These are phyloP conservation scores for Penicillium manginii DNA, from an alignment of 495 filamentous ascomycete genomes.

Conservation along the genomic window DNA sequence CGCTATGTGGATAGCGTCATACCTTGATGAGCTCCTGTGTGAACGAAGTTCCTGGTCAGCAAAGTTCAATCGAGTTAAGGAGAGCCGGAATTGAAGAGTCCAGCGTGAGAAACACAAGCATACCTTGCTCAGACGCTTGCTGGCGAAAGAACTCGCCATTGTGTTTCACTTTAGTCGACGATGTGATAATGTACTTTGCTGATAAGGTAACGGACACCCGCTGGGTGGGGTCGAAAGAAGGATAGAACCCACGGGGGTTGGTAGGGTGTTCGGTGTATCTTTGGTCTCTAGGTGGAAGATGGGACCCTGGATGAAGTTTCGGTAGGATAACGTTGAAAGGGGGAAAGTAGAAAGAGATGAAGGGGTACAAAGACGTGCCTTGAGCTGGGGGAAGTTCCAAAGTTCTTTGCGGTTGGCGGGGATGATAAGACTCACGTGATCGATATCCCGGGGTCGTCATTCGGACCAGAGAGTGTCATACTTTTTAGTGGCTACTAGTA, in stretches of 20 bases:
- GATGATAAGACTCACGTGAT: too few species aligned
- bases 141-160: conserved; percentile 44
- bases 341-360: neutral
- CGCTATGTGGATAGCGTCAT: conserved; percentile 6
- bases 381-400: too few species aligned
- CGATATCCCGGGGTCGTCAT: too few species aligned
- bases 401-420: too few species aligned
- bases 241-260: neutral
- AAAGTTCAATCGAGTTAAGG: neutral
- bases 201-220: neutral
- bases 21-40: conserved; percentile 49
- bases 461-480: too few species aligned
- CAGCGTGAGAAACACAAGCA: neutral
- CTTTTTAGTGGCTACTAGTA: too few species aligned
- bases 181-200: neutral
- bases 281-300: neutral
- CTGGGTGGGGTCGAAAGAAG: neutral
- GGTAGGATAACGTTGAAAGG: neutral
- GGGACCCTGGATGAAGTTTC: neutral
- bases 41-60: conserved; percentile 9
- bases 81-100: neutral
- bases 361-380: neutral
- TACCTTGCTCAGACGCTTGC: conserved; percentile 55
- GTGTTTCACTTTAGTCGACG: neutral
- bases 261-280: neutral